Percentiles rank a stretch among this genome's conserved stretches.
Conservation (phyloP, 169 alveolate species). For the Plasmodium malariae region DNA sequence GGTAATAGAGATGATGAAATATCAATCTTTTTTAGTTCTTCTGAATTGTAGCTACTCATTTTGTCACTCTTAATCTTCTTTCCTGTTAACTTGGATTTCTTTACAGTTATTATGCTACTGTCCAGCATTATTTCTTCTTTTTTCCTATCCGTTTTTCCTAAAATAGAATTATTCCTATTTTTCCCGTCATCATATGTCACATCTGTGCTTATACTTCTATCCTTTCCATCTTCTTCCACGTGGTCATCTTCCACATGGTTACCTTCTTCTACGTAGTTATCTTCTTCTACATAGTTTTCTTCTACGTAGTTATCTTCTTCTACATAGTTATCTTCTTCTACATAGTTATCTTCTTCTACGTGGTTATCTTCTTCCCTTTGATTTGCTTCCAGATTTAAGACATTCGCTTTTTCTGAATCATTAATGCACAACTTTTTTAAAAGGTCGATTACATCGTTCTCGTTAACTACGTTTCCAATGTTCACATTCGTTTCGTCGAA, state of each 20-base stretch:
- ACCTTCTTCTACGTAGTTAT: neutral
- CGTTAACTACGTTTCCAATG: neutral
- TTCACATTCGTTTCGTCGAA: neutral
- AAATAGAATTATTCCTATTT: too few relatives aligned
- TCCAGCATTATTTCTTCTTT: too few relatives aligned
- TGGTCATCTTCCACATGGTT: neutral
- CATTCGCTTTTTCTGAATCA: neutral
- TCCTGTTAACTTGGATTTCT: too few relatives aligned
- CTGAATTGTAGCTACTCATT: too few relatives aligned
- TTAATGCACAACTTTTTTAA: constrained; percentile 39
- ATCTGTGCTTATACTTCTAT: too few relatives aligned
- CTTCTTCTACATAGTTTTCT: neutral
- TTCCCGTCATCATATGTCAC: too few relatives aligned
- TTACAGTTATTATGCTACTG: too few relatives aligned
- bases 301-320: neutral
- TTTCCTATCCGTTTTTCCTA: too few relatives aligned
- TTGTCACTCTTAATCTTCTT: too few relatives aligned
- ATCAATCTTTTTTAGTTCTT: too few relatives aligned
- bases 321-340: neutral
- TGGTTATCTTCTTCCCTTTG: neutral
- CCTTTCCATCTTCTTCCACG: neutral
- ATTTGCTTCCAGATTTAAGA: neutral
- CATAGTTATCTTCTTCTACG: neutral
- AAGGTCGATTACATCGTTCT: constrained; percentile 22
- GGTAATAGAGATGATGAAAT: too few relatives aligned